Conservation (phyloP, 1,139 yeast genomes). For the Groenewaldozyma auringiensis region DNA sequence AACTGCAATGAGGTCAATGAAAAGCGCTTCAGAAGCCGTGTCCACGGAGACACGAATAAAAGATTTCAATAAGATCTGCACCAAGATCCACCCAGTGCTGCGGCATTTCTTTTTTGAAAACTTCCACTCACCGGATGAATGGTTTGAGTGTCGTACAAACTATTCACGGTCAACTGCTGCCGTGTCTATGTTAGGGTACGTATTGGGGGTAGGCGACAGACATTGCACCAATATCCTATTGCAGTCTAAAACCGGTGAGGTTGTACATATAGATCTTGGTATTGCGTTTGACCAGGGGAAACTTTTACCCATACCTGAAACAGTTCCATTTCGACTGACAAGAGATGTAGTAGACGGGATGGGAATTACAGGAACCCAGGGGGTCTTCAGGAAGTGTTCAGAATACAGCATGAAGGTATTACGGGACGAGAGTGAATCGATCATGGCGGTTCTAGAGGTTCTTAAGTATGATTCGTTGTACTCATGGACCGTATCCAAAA, state of each 20-base stretch:
- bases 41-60: constrained; percentile 42
- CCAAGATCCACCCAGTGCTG: constrained; percentile 56
- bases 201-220: constrained; percentile 90
- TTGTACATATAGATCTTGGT: constrained; percentile 92
- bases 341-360: constrained; percentile 89
- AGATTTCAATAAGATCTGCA: constrained; percentile 46
- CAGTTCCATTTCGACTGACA: constrained; percentile 87
- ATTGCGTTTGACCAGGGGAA: constrained; percentile 89
- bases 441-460: constrained; percentile 77
- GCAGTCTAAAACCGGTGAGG: constrained; percentile 78
- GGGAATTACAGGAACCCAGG: constrained; percentile 77
- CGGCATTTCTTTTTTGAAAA: constrained; percentile 61
- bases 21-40: constrained; percentile 35
- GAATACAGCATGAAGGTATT: constrained; percentile 68
- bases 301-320: constrained; percentile 76
- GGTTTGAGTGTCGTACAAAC: constrained; percentile 60
- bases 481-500: constrained; percentile 67
- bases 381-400: constrained; percentile 63
- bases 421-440: constrained; percentile 57
- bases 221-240: constrained; percentile 84
- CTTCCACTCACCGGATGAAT: constrained; percentile 47
- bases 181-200: constrained; percentile 76
- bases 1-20: neutral
- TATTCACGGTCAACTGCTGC: constrained; percentile 81
- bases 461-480: constrained; percentile 88